Conservation (phyloP, 192 early-diverging fungal species). For the Geranomyces michiganensis region DNA sequence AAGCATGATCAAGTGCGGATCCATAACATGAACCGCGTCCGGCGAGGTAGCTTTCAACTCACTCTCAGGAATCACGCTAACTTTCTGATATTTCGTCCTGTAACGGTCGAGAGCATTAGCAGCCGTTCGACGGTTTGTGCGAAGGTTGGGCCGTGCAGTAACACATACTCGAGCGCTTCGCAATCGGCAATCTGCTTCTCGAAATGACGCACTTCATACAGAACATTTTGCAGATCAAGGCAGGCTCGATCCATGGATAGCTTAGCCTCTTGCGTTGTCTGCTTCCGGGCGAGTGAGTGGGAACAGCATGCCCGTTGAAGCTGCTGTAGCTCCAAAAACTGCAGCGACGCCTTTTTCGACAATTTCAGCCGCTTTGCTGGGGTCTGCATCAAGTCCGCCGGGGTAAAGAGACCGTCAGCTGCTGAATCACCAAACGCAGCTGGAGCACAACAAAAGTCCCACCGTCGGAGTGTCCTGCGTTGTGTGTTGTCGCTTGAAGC, state of each 20-base stretch:
- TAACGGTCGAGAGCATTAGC: no score
- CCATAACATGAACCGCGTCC: conserved; percentile 27
- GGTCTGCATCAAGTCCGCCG: no score
- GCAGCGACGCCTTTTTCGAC: conserved; percentile 13
- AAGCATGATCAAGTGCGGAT: conserved; percentile 58
- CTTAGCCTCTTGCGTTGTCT: conserved; percentile 57
- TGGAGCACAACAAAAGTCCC: no score
- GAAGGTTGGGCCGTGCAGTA: not conserved
- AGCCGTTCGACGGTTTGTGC: not conserved
- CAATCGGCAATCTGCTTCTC: conserved; percentile 59
- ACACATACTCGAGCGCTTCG: conserved; percentile 55
- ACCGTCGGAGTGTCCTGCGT: no score
- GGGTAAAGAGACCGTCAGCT: no score
- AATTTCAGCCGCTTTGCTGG: not conserved
- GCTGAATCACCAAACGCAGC: no score
- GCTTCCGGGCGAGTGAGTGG: conserved; percentile 47
- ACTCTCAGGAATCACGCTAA: conserved; percentile 45
- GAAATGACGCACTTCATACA: conserved; percentile 62
- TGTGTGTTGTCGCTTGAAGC: no score
- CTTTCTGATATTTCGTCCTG: conserved; percentile 60
- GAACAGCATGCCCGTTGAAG: conserved; percentile 25
- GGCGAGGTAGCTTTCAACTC: not conserved
- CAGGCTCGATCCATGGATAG: conserved; percentile 52
- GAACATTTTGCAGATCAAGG: conserved; percentile 55
- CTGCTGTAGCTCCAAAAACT: conserved; percentile 36